phyloP scores from a whole-genome alignment of 176 grass and related monocot species.

The Neostapfia colusana region DNA sequence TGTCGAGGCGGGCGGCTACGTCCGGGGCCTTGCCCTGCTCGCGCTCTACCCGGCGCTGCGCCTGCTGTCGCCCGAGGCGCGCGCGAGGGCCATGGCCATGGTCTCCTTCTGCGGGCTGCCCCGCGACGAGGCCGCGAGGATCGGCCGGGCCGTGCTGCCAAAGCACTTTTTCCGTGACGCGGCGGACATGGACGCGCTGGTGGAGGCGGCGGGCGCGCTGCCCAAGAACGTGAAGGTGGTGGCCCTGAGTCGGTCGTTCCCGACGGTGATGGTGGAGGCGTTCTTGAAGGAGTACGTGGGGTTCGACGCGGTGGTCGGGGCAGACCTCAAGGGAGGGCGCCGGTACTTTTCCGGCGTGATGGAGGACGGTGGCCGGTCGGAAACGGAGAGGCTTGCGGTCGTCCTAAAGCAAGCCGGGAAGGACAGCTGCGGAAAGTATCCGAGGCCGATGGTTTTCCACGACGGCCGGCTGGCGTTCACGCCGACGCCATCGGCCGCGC shows the following conservation, averaged over 20 bases:
- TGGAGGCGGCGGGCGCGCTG: not conserved
- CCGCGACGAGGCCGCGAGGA: constrained; percentile 33
- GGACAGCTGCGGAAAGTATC: not conserved
- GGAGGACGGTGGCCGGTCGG: constrained; percentile 4
- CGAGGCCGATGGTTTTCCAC: constrained; percentile 62
- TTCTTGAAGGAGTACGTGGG: constrained; percentile 48
- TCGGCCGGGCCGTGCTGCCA: constrained; percentile 57
- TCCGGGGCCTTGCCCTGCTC: constrained; percentile 37
- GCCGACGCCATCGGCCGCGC: constrained; percentile 47
- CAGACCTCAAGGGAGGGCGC: constrained; percentile 1
- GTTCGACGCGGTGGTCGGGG: constrained; percentile 31
- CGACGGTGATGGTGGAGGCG: constrained; percentile 47
- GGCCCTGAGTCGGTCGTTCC: constrained; percentile 31
- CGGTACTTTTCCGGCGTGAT: constrained; percentile 43
- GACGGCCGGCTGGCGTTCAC: constrained; percentile 65
- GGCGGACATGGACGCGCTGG: not conserved
- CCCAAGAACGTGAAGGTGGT: constrained; percentile 35
- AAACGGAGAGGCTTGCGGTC: not conserved
- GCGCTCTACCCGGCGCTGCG: constrained; percentile 39
- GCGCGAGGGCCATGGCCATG: constrained; percentile 13
- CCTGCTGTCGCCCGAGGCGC: not conserved
- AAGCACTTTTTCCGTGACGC: constrained; percentile 47
- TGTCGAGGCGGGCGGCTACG: constrained; percentile 43
- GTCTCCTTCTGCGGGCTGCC: constrained; percentile 54
- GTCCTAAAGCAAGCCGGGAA: not conserved